Percentiles rank a stretch among this genome's conserved stretches.
Evolutionary conservation across 2,329 filamentous ascomycete species (phyloP).

Genomic region (Aureobasidium sp.): DNA sequence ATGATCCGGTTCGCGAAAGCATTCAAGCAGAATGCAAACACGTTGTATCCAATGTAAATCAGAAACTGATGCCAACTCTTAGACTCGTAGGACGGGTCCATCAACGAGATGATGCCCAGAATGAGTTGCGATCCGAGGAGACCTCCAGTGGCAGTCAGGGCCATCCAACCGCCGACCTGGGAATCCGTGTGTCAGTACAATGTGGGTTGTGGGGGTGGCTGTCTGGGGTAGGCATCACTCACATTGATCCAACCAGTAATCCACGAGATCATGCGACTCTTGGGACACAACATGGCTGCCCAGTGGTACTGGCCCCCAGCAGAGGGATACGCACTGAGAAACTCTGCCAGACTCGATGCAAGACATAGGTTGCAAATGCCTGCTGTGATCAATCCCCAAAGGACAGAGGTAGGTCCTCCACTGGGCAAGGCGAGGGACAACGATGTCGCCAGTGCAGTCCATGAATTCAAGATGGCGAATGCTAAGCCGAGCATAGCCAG

Average conservation of each 20-base stretch:
- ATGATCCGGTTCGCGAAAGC: conserved; percentile 54
- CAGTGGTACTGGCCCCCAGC: conserved; percentile 53
- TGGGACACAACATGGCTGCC: conserved; percentile 57
- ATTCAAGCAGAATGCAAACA: conserved; percentile 55
- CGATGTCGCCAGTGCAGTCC: conserved; percentile 52
- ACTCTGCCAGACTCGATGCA: conserved; percentile 61
- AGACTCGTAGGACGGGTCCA: conserved; percentile 48
- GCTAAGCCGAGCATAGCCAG: conserved; percentile 53
- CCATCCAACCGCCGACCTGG: conserved; percentile 58
- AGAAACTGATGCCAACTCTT: conserved; percentile 64
- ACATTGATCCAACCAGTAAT: conserved; percentile 62
- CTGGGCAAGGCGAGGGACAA: conserved; percentile 56
- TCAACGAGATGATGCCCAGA: conserved; percentile 54
- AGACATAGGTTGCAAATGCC: conserved; percentile 62
- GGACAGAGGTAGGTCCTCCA: conserved; percentile 60
- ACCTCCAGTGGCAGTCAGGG: conserved; percentile 58
- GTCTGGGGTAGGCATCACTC: background rate
- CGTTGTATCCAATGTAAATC: conserved; percentile 57
- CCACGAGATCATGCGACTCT: conserved; percentile 55
- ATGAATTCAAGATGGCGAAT: conserved; percentile 55
- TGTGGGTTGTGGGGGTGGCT: background rate
- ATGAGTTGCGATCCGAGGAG: conserved; percentile 60
- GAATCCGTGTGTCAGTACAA: background rate
- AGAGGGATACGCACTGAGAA: conserved; percentile 45
- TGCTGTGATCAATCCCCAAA: conserved; percentile 56